Conservation (phyloP, 2,329 filamentous ascomycete genomes). For the Ophiostoma sp. region DNA sequence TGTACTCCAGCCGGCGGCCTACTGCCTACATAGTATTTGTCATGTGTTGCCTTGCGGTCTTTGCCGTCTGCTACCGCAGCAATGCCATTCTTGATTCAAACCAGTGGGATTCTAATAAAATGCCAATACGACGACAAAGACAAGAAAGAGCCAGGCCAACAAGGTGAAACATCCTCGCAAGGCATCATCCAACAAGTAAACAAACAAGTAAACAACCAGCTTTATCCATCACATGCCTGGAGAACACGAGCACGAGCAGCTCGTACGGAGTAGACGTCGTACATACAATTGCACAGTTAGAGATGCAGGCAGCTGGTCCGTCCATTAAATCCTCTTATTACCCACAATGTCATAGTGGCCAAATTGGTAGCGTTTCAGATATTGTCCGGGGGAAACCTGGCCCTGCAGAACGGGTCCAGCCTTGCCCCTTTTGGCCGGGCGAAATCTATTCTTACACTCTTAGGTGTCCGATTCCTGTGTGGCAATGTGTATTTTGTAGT, state of each 20-base stretch:
- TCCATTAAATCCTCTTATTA: slow-evolving; percentile 1
- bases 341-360: slow-evolving; percentile 7
- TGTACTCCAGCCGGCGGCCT: not conserved
- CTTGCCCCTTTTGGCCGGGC: slow-evolving; percentile 12
- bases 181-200: not conserved
- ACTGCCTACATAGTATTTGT: not conserved
- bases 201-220: slow-evolving; percentile 1
- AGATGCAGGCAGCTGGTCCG: too few relatives aligned
- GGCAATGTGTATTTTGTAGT: too few relatives aligned
- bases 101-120: not conserved
- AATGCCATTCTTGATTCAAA: not conserved
- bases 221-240: not conserved
- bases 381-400: slow-evolving; percentile 19
- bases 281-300: too few relatives aligned
- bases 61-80: not conserved
- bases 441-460: not conserved
- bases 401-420: not conserved
- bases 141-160: not conserved
- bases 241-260: not conserved
- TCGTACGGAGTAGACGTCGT: too few relatives aligned
- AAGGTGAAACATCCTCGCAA: not conserved
- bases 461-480: not conserved
- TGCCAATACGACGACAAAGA: not conserved
- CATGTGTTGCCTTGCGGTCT: not conserved
- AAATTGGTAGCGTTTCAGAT: slow-evolving; percentile 26